Evolutionary conservation across 306 rosid species (phyloP).

Genomic region (Vigna reflexopilosa): DNA sequence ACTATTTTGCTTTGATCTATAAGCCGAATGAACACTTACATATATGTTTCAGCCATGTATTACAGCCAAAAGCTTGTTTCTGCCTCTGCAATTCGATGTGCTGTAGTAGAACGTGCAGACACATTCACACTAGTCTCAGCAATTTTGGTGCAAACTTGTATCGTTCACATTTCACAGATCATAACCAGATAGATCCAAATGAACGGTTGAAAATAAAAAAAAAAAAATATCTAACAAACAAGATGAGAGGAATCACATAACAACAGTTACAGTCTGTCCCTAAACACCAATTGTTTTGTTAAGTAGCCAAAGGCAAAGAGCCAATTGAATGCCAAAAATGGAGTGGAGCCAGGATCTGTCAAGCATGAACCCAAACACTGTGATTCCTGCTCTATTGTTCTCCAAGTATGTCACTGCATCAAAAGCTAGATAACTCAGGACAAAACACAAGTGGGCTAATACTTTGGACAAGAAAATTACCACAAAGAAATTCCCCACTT

Average conservation of each 20-base stretch:
- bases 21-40: too few species aligned
- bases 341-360: constrained; percentile 95
- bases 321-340: constrained; percentile 78
- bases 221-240: background rate
- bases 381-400: constrained; percentile 87
- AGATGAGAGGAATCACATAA: constrained; percentile 8
- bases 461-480: constrained; percentile 1
- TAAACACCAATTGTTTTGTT: constrained; percentile 77
- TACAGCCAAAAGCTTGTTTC: background rate
- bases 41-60: background rate
- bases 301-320: constrained; percentile 88
- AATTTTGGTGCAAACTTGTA: background rate
- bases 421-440: constrained; percentile 22
- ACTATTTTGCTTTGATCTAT: too few species aligned
- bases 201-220: background rate
- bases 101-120: background rate
- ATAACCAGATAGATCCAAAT: constrained; percentile 1
- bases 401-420: constrained; percentile 85
- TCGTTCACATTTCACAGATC: background rate
- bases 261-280: constrained; percentile 30
- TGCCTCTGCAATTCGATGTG: background rate
- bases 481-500: constrained; percentile 28
- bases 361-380: constrained; percentile 82
- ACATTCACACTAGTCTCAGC: background rate
- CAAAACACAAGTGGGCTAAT: constrained; percentile 24